Percentiles rank a stretch among this genome's conserved stretches.
These are phyloP conservation scores for Pisolithus sp. DNA, from an alignment of 768 basidiomycete genomes.

Conservation along the genomic window DNA sequence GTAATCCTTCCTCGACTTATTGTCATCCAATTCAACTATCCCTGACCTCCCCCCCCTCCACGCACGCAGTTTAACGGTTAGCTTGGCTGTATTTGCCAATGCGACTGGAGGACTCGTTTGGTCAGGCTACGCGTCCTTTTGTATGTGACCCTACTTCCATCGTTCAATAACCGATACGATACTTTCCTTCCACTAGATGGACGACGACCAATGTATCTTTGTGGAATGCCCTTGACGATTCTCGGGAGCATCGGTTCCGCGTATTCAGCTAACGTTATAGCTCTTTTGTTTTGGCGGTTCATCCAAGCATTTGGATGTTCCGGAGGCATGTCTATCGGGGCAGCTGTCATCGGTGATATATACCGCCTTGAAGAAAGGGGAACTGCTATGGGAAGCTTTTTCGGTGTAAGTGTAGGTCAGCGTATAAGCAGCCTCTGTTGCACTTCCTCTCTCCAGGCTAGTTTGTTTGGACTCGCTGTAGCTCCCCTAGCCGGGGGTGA, in stretches of 20 bases:
- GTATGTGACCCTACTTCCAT: slow-evolving; percentile 21
- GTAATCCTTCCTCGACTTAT: slow-evolving; percentile 22
- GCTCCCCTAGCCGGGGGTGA: slow-evolving; percentile 55
- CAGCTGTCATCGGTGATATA: slow-evolving; percentile 60
- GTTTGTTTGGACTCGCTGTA: slow-evolving; percentile 52
- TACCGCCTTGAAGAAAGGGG: slow-evolving; percentile 59
- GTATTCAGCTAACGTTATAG: slow-evolving; percentile 32
- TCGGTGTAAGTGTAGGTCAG: slow-evolving; percentile 34
- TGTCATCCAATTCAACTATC: neutral
- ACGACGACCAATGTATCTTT: slow-evolving; percentile 52
- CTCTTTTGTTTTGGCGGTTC: slow-evolving; percentile 55
- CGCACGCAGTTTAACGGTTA: slow-evolving; percentile 39
- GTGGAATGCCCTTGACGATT: slow-evolving; percentile 51
- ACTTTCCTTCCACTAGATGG: slow-evolving; percentile 43
- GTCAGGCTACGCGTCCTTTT: slow-evolving; percentile 47
- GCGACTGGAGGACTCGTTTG: slow-evolving; percentile 45
- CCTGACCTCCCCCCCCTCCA: neutral
- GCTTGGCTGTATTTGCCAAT: slow-evolving; percentile 41
- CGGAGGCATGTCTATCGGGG: slow-evolving; percentile 48
- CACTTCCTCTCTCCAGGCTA: slow-evolving; percentile 24
- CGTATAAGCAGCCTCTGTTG: neutral
- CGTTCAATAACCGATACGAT: neutral
- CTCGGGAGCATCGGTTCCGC: slow-evolving; percentile 59
- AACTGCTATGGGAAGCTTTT: slow-evolving; percentile 53
- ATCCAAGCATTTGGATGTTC: slow-evolving; percentile 62